Base-by-base conservation (phyloP, 2,329 filamentous ascomycete species). In the Mycosphaerella sp. region DNA sequence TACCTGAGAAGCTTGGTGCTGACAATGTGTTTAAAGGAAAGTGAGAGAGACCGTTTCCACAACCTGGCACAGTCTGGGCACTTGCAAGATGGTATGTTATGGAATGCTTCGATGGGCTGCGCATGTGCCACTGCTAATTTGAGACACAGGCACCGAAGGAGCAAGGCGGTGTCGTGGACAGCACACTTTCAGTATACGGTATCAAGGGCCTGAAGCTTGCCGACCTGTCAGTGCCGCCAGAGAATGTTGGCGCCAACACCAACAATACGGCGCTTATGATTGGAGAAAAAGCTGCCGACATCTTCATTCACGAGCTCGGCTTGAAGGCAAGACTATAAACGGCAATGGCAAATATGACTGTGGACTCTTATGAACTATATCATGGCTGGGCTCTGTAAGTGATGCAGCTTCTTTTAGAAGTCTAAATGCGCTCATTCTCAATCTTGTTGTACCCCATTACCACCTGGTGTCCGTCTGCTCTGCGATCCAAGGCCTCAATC, bases 201-300 rank as follows among this genome's bases (percentile, higher is more conserved):
- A 67, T 69, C 23, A 55, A 52, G 39, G 67, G 66, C 0, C 59
- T 74, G 59, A 76, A 76, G 64, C 57, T 76, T 45, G 69, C 67
- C 2, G 75, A 77, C 69, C 50, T 76, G 59, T 68, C 62, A 56
- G 68, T 73, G 14, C 62, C 66, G 6, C 72, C 73, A 0, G 62
- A 67, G 55, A 74, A 73, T 51, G 72, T 76, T 6, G 74, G 70
- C 6, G 73, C 69, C 1, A 76, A 77, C 57, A 76, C 74, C 2
- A 73, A 74, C 55, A 75, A 75, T 51, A 76, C 74, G 2, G 74
- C 74, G 0, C 59, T 76, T 44, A 67, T 67, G 43, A 64, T 74
- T 40, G 72, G 70, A 1, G 72, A 74, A 62, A 73, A 73, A 62
- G 71, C 69, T 0, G 70, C 72, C 8, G 66, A 69, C 48, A 69